A percentile compares a stretch with the other conserved stretches of the same genome.
Evolutionary conservation across 2,329 filamentous ascomycete genomes (phyloP).

Genomic region (Hypoxylon sp.): DNA sequence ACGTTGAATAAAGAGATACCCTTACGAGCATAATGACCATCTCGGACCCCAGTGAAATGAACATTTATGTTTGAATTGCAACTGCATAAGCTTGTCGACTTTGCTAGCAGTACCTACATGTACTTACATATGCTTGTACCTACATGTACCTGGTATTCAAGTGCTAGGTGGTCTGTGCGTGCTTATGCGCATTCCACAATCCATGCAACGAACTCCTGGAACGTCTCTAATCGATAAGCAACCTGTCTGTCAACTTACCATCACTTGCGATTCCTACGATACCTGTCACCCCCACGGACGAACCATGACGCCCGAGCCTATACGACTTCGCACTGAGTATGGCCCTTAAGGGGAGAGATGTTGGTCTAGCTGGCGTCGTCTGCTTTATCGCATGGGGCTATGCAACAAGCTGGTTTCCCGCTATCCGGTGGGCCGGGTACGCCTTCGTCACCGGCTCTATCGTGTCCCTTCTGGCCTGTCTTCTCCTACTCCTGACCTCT

Average conservation of each 20-base stretch:
- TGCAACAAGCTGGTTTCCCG: slow-evolving; percentile 84
- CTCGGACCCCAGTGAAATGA: background rate
- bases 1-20: slow-evolving; percentile 1
- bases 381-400: slow-evolving; percentile 91
- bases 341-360: slow-evolving; percentile 82
- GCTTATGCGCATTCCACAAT: background rate
- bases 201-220: background rate
- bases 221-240: slow-evolving; percentile 43
- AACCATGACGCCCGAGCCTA: slow-evolving; percentile 56
- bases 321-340: slow-evolving; percentile 61
- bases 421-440: slow-evolving; percentile 86
- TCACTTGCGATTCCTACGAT: slow-evolving; percentile 35
- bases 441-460: slow-evolving; percentile 81
- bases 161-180: slow-evolving; percentile 2
- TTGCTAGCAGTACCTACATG: background rate
- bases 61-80: too few species aligned
- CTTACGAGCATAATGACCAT: background rate
- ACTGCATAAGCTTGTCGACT: too few species aligned
- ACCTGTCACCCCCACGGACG: slow-evolving; percentile 29
- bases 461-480: slow-evolving; percentile 67
- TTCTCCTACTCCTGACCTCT: slow-evolving; percentile 74
- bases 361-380: slow-evolving; percentile 76
- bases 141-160: background rate
- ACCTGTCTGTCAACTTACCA: slow-evolving; percentile 28
- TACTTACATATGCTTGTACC: background rate